A percentile compares a stretch with the other conserved stretches of the same genome.
phyloP scores from a whole-genome alignment of 805 yeast genomes.

The Barnettozyma salicaria region DNA sequence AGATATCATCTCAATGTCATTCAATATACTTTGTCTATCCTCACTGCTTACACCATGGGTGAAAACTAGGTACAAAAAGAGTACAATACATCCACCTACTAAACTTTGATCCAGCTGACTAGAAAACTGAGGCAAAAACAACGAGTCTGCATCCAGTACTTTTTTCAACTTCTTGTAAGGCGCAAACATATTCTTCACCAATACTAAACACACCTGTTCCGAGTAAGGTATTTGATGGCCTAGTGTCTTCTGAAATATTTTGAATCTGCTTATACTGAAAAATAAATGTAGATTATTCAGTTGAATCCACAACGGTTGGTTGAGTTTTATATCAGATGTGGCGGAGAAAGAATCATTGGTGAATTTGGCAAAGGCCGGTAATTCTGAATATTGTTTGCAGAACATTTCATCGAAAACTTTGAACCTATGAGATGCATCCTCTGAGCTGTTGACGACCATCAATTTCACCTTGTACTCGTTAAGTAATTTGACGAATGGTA shows the following conservation, averaged over 20 bases:
- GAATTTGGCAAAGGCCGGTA: slow-evolving; percentile 1
- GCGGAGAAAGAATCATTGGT: no score
- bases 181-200: background rate
- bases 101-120: background rate
- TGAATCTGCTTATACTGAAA: background rate
- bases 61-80: background rate
- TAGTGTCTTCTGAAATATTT: background rate
- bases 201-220: background rate
- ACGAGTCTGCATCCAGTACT: background rate
- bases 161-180: slow-evolving; percentile 1
- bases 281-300: slow-evolving; percentile 2
- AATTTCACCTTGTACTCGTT: background rate
- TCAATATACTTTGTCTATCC: background rate
- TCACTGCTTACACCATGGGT: background rate
- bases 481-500: background rate
- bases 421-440: background rate
- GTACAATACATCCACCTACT: slow-evolving; percentile 4
- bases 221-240: slow-evolving; percentile 1
- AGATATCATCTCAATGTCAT: slow-evolving; percentile 4
- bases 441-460: no score
- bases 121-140: background rate
- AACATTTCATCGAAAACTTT: background rate
- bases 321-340: no score
- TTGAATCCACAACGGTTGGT: background rate
- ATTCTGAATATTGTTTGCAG: background rate